Evolutionary conservation across 768 basidiomycete species (phyloP).

Genomic region (Coprinopsis strossmayeri): DNA sequence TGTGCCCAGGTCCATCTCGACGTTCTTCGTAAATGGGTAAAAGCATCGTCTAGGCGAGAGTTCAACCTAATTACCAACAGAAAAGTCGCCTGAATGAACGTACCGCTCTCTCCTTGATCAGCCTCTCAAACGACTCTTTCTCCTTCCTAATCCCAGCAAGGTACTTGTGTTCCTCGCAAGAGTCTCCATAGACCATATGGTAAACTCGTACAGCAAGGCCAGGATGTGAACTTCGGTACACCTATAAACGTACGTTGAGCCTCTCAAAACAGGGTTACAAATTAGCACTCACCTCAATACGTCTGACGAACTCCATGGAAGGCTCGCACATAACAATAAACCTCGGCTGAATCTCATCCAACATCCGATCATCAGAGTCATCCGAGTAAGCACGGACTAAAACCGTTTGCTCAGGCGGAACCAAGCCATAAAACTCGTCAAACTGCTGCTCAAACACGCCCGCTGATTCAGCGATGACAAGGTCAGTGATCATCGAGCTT

Average conservation of each 20-base stretch:
- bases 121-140: slow-evolving; percentile 87
- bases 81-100: no score
- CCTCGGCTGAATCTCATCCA: slow-evolving; percentile 82
- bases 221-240: slow-evolving; percentile 80
- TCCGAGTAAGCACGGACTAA: slow-evolving; percentile 85
- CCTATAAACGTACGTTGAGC: slow-evolving; percentile 34
- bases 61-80: no score
- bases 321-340: slow-evolving; percentile 97
- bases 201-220: slow-evolving; percentile 85
- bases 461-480: slow-evolving; percentile 6
- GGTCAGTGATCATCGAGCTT: slow-evolving; percentile 11
- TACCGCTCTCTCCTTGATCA: slow-evolving; percentile 91
- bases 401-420: slow-evolving; percentile 73
- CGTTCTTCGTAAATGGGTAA: slow-evolving; percentile 72
- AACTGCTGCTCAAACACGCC: slow-evolving; percentile 48
- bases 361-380: slow-evolving; percentile 84
- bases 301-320: slow-evolving; percentile 84
- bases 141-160: slow-evolving; percentile 83
- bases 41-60: slow-evolving; percentile 67
- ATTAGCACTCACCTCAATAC: slow-evolving; percentile 77
- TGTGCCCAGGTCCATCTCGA: slow-evolving; percentile 29
- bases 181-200: slow-evolving; percentile 91
- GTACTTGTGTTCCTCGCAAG: slow-evolving; percentile 94
- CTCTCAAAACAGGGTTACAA: background rate
- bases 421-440: slow-evolving; percentile 72